Conservation (phyloP, 2,329 filamentous ascomycete species). For the Fusarium illudens region DNA sequence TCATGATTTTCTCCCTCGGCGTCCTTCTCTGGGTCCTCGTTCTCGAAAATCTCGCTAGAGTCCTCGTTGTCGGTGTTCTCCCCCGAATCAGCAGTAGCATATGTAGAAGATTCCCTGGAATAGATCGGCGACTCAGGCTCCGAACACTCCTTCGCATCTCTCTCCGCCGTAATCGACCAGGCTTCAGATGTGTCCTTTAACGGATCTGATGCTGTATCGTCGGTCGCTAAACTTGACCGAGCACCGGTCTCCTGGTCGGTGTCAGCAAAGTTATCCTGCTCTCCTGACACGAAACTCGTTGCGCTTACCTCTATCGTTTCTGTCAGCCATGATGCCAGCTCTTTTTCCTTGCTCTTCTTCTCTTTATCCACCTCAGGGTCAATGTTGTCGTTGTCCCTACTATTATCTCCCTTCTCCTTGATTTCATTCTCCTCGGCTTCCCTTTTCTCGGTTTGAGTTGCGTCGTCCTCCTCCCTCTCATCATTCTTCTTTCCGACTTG, state of each 20-base stretch:
- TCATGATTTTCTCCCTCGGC: no score
- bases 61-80: not conserved
- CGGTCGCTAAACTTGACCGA: not conserved
- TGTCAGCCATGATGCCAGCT: not conserved
- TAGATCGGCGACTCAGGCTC: not conserved
- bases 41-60: not conserved
- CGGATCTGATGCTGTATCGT: not conserved
- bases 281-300: not conserved
- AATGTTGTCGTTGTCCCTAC: not conserved
- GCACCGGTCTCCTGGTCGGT: not conserved
- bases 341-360: not conserved
- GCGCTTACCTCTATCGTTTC: not conserved
- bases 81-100: no score
- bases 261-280: not conserved
- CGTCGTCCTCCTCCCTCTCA: not conserved
- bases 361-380: not conserved
- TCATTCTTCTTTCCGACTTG: not conserved
- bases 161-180: not conserved
- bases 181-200: not conserved
- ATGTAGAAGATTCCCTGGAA: not conserved
- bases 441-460: not conserved
- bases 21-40: not conserved
- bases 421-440: not conserved
- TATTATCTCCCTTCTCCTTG: not conserved
- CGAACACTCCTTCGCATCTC: not conserved